Percentiles rank a stretch among this genome's conserved stretches.
phyloP scores from a whole-genome alignment of 352 stramenopile genomes.

The Phytophthora brassicae region DNA sequence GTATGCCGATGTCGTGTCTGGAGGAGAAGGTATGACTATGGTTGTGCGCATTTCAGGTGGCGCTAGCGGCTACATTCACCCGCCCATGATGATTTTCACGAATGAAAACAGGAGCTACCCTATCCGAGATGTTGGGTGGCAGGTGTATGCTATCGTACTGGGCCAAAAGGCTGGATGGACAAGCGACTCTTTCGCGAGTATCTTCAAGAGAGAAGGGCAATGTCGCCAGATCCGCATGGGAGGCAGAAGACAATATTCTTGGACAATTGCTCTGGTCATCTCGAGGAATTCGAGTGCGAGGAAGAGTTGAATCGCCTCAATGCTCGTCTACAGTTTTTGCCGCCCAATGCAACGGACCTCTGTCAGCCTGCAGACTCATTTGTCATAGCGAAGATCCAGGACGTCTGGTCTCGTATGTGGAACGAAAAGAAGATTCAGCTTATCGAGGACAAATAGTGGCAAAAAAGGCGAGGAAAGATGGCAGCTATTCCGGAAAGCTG shows the following conservation, averaged over 20 bases:
- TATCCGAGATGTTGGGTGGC: neutral
- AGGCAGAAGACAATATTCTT: neutral
- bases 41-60: slow-evolving; percentile 1
- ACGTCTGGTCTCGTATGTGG: too few relatives aligned
- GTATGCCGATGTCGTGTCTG: too few relatives aligned
- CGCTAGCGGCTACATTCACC: neutral
- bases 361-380: too few relatives aligned
- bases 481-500: too few relatives aligned
- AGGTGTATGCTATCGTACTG: slow-evolving; percentile 8
- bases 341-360: too few relatives aligned
- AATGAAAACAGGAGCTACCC: slow-evolving; percentile 1
- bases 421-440: neutral
- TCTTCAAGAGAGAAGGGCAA: neutral
- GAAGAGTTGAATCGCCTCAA: neutral
- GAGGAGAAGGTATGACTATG: slow-evolving; percentile 1
- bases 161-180: too few relatives aligned
- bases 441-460: too few relatives aligned
- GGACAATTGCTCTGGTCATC: neutral
- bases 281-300: neutral
- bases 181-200: too few relatives aligned
- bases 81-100: slow-evolving; percentile 13
- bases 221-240: neutral
- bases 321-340: too few relatives aligned
- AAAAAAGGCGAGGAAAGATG: neutral
- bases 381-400: too few relatives aligned